phyloP scores from a whole-genome alignment of 83 land plant species.

The Picea abies region DNA sequence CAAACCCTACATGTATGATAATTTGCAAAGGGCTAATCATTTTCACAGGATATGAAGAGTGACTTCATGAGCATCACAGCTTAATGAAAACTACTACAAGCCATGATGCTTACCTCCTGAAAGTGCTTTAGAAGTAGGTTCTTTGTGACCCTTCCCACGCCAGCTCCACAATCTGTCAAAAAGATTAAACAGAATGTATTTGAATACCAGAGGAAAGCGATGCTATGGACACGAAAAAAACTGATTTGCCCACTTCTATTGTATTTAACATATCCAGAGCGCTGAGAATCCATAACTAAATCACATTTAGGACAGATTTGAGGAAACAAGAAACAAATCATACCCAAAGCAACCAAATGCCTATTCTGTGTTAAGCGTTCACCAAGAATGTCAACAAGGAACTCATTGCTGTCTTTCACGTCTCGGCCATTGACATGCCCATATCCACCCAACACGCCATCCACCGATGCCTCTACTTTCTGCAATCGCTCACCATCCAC shows the following conservation, averaged over 20 bases:
- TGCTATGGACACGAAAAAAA: background rate
- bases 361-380: slow-evolving; percentile 32
- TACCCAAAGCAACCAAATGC: slow-evolving; percentile 86
- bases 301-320: too few relatives aligned
- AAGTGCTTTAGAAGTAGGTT: slow-evolving; percentile 84
- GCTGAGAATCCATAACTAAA: too few relatives aligned
- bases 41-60: too few relatives aligned
- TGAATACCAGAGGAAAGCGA: background rate
- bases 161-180: slow-evolving; percentile 95
- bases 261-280: too few relatives aligned
- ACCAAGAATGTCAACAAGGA: slow-evolving; percentile 55
- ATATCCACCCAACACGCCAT: slow-evolving; percentile 96
- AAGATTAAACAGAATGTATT: slow-evolving; percentile 3
- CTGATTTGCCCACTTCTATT: background rate
- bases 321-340: background rate
- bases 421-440: slow-evolving; percentile 84
- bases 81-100: too few relatives aligned
- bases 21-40: too few relatives aligned
- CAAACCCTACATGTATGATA: too few relatives aligned
- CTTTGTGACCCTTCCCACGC: slow-evolving; percentile 93
- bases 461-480: slow-evolving; percentile 94
- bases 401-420: slow-evolving; percentile 74
- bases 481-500: slow-evolving; percentile 13
- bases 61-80: too few relatives aligned
- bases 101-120: slow-evolving; percentile 69